A percentile compares a stretch with the other conserved stretches of the same genome.
phyloP scores from a whole-genome alignment of 306 rosid species.

The Malus sylvestris region DNA sequence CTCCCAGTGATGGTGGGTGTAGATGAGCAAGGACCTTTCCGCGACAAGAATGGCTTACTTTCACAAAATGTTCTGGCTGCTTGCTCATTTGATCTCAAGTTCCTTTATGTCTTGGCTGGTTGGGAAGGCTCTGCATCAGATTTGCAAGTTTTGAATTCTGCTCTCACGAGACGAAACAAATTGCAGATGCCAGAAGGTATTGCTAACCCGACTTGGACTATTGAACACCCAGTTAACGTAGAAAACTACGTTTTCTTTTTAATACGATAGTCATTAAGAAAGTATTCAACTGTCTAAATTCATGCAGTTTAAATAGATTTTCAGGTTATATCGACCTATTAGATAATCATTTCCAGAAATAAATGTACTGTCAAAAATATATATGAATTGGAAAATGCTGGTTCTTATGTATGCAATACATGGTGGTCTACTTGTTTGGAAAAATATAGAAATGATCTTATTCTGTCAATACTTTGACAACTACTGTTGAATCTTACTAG shows the following conservation, averaged over 20 bases:
- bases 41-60: conserved; percentile 74
- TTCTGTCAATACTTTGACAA: neutral
- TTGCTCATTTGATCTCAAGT: conserved; percentile 84
- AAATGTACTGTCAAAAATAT: neutral
- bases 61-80: conserved; percentile 81
- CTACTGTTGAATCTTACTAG: conserved; percentile 6
- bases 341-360: neutral
- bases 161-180: conserved; percentile 62
- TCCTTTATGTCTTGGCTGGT: conserved; percentile 86
- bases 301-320: neutral
- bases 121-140: conserved; percentile 97
- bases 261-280: neutral
- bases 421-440: neutral
- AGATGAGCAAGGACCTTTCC: conserved; percentile 95
- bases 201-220: neutral
- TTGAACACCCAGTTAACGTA: neutral
- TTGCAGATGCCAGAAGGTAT: conserved; percentile 77
- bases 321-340: neutral
- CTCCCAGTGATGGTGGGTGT: conserved; percentile 86
- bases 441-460: neutral
- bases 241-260: neutral
- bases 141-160: conserved; percentile 76
- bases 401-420: neutral
- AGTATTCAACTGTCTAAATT: neutral
- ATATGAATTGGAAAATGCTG: neutral